Evolutionary conservation across 805 yeast genomes (phyloP).

Genomic region (Candida maesae): DNA sequence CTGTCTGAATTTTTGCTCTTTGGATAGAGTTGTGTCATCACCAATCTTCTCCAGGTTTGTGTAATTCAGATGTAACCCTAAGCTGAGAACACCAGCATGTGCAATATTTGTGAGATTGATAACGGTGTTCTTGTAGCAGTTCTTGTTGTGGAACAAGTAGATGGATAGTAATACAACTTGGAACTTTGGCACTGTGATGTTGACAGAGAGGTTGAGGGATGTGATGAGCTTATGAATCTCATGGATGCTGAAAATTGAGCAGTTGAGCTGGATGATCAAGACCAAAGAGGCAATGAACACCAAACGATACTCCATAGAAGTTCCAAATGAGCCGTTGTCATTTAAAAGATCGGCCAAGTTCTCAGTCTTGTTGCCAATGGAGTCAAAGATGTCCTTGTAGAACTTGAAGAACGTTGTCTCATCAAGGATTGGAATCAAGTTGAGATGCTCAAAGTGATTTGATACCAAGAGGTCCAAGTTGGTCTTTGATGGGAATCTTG

Average conservation of each 20-base stretch:
- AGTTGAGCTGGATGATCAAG: conserved; percentile 32
- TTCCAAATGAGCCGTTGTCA: background rate
- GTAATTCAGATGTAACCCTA: conserved; percentile 28
- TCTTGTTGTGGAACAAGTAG: conserved; percentile 27
- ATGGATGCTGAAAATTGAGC: conserved; percentile 28
- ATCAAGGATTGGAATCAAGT: conserved; percentile 26
- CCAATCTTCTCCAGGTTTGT: conserved; percentile 19
- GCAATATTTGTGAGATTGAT: conserved; percentile 22
- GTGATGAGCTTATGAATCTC: conserved; percentile 26
- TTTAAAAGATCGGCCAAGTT: conserved; percentile 11
- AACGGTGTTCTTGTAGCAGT: conserved; percentile 24
- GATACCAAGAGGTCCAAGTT: conserved; percentile 25
- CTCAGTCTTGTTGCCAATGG: conserved; percentile 20
- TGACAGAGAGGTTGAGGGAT: conserved; percentile 17
- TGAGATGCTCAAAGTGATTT: conserved; percentile 25
- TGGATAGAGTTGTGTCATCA: conserved; percentile 10
- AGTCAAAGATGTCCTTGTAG: conserved; percentile 18
- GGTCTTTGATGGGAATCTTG: conserved; percentile 27
- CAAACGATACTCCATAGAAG: conserved; percentile 29
- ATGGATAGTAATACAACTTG: conserved; percentile 21
- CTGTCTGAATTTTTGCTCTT: conserved; percentile 12
- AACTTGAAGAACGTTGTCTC: conserved; percentile 23
- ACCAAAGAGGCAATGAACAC: conserved; percentile 33
- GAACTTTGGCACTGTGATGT: conserved; percentile 21
- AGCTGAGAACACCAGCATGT: conserved; percentile 21